Evolutionary conservation across 306 rosid genomes (phyloP), one percentile per base, ranked within the genome.

Genomic region (Castanea mollissima): DNA sequence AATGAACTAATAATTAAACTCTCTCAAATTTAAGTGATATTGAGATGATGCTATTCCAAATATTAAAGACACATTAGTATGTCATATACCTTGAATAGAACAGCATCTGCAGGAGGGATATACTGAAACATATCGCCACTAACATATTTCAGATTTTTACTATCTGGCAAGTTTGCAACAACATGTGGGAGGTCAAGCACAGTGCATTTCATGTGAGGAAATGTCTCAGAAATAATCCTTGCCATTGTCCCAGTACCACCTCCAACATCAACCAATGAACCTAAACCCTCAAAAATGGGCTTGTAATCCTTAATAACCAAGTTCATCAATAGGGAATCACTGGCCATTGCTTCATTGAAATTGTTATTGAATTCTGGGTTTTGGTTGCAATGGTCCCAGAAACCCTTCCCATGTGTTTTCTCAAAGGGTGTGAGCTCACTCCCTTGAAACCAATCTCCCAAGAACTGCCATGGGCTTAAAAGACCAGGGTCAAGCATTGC

Each of bases 91-190:
- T 88, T 86, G 18, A 86, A 80, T 1, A 88, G 38, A 62, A 90
- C 54, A 15, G 88, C 89, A 77, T 88, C 88, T 0, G 87, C 87
- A 12, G 86, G 52, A 64, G 91, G 91, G 25, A 90, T 79, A 20
- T 74, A 72, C 1, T 79, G 74, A 86, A 88, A 86, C 89, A 90
- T 90, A 38, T 88, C 88, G 1, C 90, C 92, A 14, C 83, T 88
- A 74, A 83, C 79, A 55, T 80, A 90, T 31, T 49, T 90, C 81
- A 90, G 74, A 71, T 86, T 88, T 4, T 75, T 73, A 19, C n/a
- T 46, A 2, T 74, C 87, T 18, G n/a, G 11, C 21, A 79, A 69
- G 49, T 80, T 73, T 54, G 74, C 90, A 21, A 86, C 89, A 55
- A 84, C 90, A 16, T 86, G 81, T 1, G 89, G 90, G 9, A 82